phyloP scores from a whole-genome alignment of 208 protist species.

The Naegleria lovaniensis region DNA sequence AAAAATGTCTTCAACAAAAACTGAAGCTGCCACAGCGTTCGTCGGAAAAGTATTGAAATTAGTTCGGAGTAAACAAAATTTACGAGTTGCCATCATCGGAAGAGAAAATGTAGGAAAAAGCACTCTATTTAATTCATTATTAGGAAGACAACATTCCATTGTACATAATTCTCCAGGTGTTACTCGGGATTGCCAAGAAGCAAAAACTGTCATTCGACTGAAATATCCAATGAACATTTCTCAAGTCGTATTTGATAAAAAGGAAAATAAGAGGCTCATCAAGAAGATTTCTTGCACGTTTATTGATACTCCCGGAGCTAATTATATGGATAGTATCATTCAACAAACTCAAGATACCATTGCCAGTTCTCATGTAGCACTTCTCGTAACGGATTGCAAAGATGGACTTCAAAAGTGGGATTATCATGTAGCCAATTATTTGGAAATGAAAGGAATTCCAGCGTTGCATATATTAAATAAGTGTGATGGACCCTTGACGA shows the following conservation, averaged over 20 bases:
- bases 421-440: neutral
- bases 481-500: neutral
- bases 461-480: slow-evolving; percentile 12
- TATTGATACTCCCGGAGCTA: slow-evolving; percentile 21
- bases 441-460: neutral
- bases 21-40: too few relatives aligned
- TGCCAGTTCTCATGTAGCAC: neutral
- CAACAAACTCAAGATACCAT: slow-evolving; percentile 3
- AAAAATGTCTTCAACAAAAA: too few relatives aligned
- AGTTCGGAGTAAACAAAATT: neutral
- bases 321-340: slow-evolving; percentile 12
- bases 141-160: slow-evolving; percentile 32
- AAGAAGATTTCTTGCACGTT: neutral
- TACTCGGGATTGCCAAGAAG: slow-evolving; percentile 16
- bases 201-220: neutral
- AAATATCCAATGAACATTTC: slow-evolving; percentile 22
- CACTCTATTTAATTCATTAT: slow-evolving; percentile 64
- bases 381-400: neutral
- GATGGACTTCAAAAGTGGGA: neutral
- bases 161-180: slow-evolving; percentile 38
- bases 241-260: neutral
- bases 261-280: neutral
- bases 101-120: slow-evolving; percentile 83
- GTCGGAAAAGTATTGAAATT: neutral
- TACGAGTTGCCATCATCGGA: slow-evolving; percentile 79